Percentiles rank a stretch among this genome's conserved stretches.
These are phyloP conservation scores for Phytophthora europaea DNA, from an alignment of 352 stramenopile genomes.

Conservation along the genomic window DNA sequence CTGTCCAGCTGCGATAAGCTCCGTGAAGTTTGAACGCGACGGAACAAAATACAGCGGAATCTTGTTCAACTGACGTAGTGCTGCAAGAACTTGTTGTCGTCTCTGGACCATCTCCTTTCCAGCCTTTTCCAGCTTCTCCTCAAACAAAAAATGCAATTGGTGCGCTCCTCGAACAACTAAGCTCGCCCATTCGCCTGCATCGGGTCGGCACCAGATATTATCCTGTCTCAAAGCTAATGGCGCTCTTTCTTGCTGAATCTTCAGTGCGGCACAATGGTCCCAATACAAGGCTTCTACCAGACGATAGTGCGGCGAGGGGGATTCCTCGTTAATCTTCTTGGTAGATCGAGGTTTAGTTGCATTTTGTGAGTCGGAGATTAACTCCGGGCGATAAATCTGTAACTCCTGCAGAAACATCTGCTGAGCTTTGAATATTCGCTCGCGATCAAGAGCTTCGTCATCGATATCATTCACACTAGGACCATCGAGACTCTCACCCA, in stretches of 20 bases:
- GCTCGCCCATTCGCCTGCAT: slow-evolving; percentile 78
- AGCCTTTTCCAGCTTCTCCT: slow-evolving; percentile 58
- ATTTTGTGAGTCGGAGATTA: slow-evolving; percentile 24
- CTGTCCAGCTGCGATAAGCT: slow-evolving; percentile 65
- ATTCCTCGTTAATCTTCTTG: slow-evolving; percentile 13
- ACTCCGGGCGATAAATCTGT: slow-evolving; percentile 63
- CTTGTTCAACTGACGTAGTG: slow-evolving; percentile 66
- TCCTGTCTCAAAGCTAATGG: slow-evolving; percentile 56
- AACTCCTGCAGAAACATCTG: slow-evolving; percentile 70
- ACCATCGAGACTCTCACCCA: slow-evolving; percentile 20
- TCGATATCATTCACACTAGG: slow-evolving; percentile 28
- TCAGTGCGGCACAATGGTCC: slow-evolving; percentile 80
- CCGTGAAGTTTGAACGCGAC: slow-evolving; percentile 53
- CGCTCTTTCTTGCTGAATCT: slow-evolving; percentile 61
- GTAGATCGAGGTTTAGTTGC: slow-evolving; percentile 2
- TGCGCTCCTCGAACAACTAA: slow-evolving; percentile 70
- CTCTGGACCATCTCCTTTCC: slow-evolving; percentile 68
- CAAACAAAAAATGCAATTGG: slow-evolving; percentile 76
- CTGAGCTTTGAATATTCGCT: slow-evolving; percentile 65
- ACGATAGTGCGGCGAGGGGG: slow-evolving; percentile 27
- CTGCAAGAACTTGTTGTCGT: slow-evolving; percentile 55
- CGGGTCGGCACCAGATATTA: slow-evolving; percentile 77
- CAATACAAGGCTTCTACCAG: slow-evolving; percentile 83
- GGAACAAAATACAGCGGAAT: slow-evolving; percentile 66
- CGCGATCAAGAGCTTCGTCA: slow-evolving; percentile 51